Conservation (phyloP, 2,329 filamentous ascomycete genomes). For the Trichoderma koningii region DNA sequence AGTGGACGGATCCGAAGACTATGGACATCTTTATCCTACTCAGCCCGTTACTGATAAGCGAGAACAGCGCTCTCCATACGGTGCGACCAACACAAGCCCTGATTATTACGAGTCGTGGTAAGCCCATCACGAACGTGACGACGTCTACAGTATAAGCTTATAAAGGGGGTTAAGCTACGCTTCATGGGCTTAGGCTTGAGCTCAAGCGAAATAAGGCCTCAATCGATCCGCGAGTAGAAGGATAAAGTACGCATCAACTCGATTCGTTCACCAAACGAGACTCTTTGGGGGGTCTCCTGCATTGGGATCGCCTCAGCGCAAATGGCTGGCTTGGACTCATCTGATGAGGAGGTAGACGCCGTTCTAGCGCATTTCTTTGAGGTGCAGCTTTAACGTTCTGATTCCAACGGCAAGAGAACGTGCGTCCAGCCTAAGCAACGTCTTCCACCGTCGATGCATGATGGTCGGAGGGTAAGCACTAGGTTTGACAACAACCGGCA, state of each 20-base stretch:
- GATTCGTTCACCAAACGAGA: too few species aligned
- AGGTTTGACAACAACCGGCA: background rate
- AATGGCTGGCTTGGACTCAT: too few species aligned
- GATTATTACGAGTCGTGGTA: slow-evolving; percentile 7
- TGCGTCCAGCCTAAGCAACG: background rate
- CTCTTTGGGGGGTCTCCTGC: too few species aligned
- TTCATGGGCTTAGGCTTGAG: background rate
- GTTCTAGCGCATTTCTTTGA: too few species aligned
- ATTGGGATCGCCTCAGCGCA: too few species aligned
- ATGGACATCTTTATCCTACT: background rate
- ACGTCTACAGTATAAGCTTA: background rate
- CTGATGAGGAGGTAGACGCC: too few species aligned
- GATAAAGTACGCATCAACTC: too few species aligned
- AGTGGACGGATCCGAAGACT: background rate
- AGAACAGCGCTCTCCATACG: background rate
- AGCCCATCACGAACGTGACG: slow-evolving; percentile 1
- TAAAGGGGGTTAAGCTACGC: slow-evolving; percentile 18
- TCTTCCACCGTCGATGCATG: background rate
- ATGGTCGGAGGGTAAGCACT: background rate
- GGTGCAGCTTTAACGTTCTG: too few species aligned
- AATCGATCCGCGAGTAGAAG: background rate
- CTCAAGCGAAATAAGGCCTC: background rate
- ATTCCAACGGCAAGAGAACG: background rate
- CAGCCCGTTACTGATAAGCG: background rate
- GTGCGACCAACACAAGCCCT: background rate